Base-by-base conservation (phyloP, 2,329 filamentous ascomycete species). In the Monilinia polystroma region DNA sequence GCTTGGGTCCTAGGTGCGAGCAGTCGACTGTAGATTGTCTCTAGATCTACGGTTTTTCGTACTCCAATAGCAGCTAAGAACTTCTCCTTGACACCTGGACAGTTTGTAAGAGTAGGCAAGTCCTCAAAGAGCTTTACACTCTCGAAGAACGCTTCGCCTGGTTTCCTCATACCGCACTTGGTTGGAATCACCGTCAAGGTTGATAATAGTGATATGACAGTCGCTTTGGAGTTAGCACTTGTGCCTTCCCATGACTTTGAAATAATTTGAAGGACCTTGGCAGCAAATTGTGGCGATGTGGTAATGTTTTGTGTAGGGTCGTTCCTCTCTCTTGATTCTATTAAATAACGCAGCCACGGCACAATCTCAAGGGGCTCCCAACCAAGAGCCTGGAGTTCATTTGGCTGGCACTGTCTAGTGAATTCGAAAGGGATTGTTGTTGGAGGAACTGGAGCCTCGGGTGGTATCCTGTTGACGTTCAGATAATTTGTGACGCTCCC, bases 41-140 rank as follows among this genome's bases (percentile, higher is more conserved):
- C 92, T 2, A 99, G 81, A 72, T 99, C 95, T 26, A 99, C 89
- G 0, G 95, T 99, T 80, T 98, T 98, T 68, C 95, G 88, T 35
- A 99, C 93, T 3, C 95, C 94, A 43, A 99, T 81, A 2, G 91
- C 86, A 3, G 85, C 80, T 54, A 99, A 79, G 69, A 99, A 91
- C 76, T 96, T 97, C 56, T 98, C 94, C 76, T 97, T 98, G 16
- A 97, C 85, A 43, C 88, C 86, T 52, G 89, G 87, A 54, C 93
- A 87, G 16, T 86, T 87, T 70, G 89, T 86, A 1, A 98, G 87
- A 16, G 90, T 88, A 0, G 95, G 93, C 20, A 99, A 81, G 76
- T 99, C 95, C 69, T 97, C 93, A 74, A 99, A 99, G 0, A 99
- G 81, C 76, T 92, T 95, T 49, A 99, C 95, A n/a, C 87, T 90